phyloP scores from a whole-genome alignment of 1,284 basidiomycete genomes.

The Ustilago crameri region DNA sequence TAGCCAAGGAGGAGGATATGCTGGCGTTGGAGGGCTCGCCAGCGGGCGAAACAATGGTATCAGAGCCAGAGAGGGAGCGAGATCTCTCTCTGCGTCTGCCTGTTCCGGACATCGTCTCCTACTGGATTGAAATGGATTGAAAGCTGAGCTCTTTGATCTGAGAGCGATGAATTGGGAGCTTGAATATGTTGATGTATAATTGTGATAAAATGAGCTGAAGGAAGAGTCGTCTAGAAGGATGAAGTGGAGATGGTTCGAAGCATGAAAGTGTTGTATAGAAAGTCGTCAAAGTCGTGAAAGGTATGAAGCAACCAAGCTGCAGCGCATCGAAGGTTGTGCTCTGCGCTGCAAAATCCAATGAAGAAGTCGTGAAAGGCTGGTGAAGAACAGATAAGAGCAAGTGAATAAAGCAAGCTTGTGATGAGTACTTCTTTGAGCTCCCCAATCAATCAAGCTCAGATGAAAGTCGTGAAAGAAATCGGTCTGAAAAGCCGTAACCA shows the following conservation, averaged over 20 bases:
- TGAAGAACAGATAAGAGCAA: neutral
- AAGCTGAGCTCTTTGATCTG: too few relatives aligned
- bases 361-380: neutral
- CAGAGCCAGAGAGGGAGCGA: constrained; percentile 12
- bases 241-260: too few relatives aligned
- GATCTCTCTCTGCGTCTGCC: constrained; percentile 19
- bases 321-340: neutral
- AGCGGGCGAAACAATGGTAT: neutral
- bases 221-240: too few relatives aligned
- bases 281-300: constrained; percentile 29
- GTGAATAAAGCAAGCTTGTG: too few relatives aligned
- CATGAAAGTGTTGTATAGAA: too few relatives aligned
- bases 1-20: constrained; percentile 10
- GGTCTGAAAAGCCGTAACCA: neutral
- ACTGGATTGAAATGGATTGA: neutral
- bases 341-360: neutral
- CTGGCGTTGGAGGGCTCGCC: neutral
- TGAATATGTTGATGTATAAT: too few relatives aligned
- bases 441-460: too few relatives aligned
- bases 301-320: neutral
- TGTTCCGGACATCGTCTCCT: constrained; percentile 14
- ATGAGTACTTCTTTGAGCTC: too few relatives aligned
- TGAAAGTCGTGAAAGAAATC: neutral
- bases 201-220: too few relatives aligned
- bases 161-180: too few relatives aligned